Conservation (phyloP, 2,329 filamentous ascomycete species). For the Alternaria sp. region DNA sequence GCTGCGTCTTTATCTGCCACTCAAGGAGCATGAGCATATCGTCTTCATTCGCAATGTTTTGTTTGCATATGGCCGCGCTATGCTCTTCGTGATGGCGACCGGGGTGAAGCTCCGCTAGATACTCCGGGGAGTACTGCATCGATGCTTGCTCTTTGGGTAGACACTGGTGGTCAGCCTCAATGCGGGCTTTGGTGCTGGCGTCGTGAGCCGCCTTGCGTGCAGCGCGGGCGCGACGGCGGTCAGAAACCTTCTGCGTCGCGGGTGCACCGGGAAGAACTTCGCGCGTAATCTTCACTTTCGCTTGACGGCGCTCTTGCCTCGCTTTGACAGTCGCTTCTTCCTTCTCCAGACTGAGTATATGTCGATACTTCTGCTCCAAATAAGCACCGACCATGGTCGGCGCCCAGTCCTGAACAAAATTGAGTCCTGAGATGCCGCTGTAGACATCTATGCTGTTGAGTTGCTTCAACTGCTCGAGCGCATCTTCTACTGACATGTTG, state of each 20-base stretch:
- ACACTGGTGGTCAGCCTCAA: neutral
- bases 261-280: neutral
- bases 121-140: neutral
- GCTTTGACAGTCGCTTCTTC: conserved; percentile 18
- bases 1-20: conserved; percentile 31
- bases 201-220: neutral
- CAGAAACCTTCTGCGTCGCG: conserved; percentile 1
- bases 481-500: conserved; percentile 22
- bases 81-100: conserved; percentile 3
- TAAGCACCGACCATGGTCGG: conserved; percentile 38
- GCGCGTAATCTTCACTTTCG: conserved; percentile 1
- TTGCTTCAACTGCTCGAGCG: conserved; percentile 22
- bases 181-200: neutral
- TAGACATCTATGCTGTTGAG: conserved; percentile 28
- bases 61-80: neutral
- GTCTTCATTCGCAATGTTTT: neutral
- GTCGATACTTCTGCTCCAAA: conserved; percentile 40
- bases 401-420: conserved; percentile 32
- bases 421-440: conserved; percentile 27
- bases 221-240: neutral
- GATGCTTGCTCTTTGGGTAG: neutral
- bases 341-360: conserved; percentile 33
- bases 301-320: conserved; percentile 15
- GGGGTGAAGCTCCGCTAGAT: neutral
- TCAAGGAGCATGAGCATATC: conserved; percentile 12